Conservation (phyloP, 2,329 filamentous ascomycete genomes). For the Trichoderma gracile region DNA sequence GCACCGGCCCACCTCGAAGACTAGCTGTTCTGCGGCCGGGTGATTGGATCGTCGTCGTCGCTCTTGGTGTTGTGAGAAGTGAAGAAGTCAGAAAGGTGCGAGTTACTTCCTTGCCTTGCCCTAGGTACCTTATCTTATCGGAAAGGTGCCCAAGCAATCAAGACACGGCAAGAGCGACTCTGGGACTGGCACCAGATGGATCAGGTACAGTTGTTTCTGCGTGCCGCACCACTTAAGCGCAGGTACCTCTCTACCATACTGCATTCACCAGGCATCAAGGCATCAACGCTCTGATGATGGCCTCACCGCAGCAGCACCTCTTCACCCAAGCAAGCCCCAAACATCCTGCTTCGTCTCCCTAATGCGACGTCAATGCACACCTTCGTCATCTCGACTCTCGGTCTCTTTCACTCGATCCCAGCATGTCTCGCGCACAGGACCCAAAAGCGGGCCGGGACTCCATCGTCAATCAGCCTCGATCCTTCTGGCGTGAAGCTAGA, state of each 20-base stretch:
- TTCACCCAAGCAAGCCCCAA: background rate
- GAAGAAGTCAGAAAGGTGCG: background rate
- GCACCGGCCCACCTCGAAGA: constrained; percentile 13
- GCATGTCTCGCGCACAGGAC: constrained; percentile 10
- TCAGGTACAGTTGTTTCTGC: too few relatives aligned
- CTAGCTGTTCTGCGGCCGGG: background rate
- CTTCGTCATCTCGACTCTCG: constrained; percentile 5
- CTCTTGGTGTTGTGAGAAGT: background rate
- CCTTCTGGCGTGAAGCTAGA: constrained; percentile 21
- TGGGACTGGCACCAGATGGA: too few relatives aligned
- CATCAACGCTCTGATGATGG: background rate
- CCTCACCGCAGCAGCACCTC: background rate
- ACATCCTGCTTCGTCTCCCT: background rate
- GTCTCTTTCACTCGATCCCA: background rate
- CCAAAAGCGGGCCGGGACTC: constrained; percentile 18
- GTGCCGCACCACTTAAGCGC: too few relatives aligned
- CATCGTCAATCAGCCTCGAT: constrained; percentile 24
- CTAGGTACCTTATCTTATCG: background rate
- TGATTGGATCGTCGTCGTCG: constrained; percentile 14
- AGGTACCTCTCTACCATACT: too few relatives aligned
- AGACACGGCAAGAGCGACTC: too few relatives aligned
- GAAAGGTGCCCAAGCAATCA: too few relatives aligned
- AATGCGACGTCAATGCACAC: background rate
- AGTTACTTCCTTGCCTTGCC: background rate
- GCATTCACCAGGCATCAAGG: background rate